Evolutionary conservation across 805 yeast species (phyloP), one percentile per base, ranked within the genome.

Genomic region (Jamesozyma piceae): DNA sequence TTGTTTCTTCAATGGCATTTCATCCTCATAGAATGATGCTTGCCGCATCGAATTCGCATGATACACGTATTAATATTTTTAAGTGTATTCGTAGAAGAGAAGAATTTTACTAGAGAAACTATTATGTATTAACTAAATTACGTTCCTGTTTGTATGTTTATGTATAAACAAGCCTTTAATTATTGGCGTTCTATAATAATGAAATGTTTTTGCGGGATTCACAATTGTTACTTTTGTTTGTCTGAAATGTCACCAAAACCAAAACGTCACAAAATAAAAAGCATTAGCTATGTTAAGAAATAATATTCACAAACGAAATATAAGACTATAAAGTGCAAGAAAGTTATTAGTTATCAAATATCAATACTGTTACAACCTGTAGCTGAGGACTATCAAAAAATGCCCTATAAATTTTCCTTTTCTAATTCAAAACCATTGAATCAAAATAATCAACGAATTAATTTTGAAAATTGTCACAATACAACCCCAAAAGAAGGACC

Each of bases 1-100:
- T 80, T 50, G 69, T 89, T 35, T 77, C 87, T 2, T 69, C 80
- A 2, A 59, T 87, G 49, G 69, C 81, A 0, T 76, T 92, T 55
- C 98, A 92, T 60, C 98, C 98, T 2, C 98, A 92, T 58, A 70
- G 90, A 49, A 86, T 92, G 95, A 77, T 86, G 75, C 57, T 92
- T 58, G 97, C 96, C 1, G 84, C 87, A 1, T 81, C 82, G 52
- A 83, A 83, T 58, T 73, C 79, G 41, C 94, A 86, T 55, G 92
- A 82, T 57, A 71, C 87, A 1, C 75, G 73, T 49, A 78, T 88
- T 35, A 74, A 75, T 49, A 65, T 87, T 22, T 82, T 80, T 53
- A 68, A 69, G 37, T 76, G 81, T 50, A 18, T 22, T 5, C 43
- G 28, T 17, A 26, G 18, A 19, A 33, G 24, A 20, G 26, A 33